Evolutionary conservation across 2,329 filamentous ascomycete genomes (phyloP), one percentile per base, ranked within the genome.

Genomic region (Orbilia blumenaviensis): DNA sequence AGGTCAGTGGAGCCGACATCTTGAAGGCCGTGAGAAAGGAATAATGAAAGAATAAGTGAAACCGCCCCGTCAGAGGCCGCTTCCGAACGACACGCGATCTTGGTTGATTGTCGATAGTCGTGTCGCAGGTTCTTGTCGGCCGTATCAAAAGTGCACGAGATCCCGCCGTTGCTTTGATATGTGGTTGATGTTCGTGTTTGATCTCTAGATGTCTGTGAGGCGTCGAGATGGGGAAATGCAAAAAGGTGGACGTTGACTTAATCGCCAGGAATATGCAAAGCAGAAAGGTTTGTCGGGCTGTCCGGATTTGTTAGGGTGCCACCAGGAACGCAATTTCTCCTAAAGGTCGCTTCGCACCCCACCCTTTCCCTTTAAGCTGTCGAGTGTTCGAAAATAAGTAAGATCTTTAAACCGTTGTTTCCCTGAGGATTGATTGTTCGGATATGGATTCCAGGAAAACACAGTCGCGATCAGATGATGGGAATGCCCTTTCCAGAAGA

Each of bases 311-410:
- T 76, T 68, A 75, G 71, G 71, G 71, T 75, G 71, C 54, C 71
- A 76, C 72, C 72, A 76, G 72, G 72, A 76, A 76, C 72, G 60
- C 72, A 76, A 76, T 76, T 69, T 76, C 64, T 76, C 72, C 64
- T 60, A 62, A 58, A 76, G 60, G 58, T 76, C 72, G 72, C 72
- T 76, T 76, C 72, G 72, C 46, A 76, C 72, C 72, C 72, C 72
- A 76, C 72, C 72, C 71, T 67, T 66, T 74, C 42, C 29, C 60
- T 64, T 62, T 38, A 54, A 56, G 60, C 46, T 62, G 50, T 66
- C 52, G 71, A 71, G 44, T 71, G 46, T 41, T 64, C 9, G 36
- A 58, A 56, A 46, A 46, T 46, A 69, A 74, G n/a, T 41, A 50
- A 56, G 29, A 71, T 64, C 50, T 56, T 69, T 76, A 63, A 76